Conservation (phyloP, 805 yeast genomes). For the Hanseniaspora valbyensis region DNA sequence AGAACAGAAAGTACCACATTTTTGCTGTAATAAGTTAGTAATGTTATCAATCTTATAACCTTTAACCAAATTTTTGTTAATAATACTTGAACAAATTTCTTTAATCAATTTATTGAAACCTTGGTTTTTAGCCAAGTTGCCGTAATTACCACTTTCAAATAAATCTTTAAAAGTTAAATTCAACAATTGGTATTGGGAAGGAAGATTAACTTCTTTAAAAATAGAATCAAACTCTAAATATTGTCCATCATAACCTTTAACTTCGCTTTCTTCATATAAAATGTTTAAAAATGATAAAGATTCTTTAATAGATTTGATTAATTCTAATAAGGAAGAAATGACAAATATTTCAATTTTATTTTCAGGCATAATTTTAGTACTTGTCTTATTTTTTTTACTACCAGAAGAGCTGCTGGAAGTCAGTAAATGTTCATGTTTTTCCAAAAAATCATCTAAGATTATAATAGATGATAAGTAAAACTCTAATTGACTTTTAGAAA, state of each 20-base stretch:
- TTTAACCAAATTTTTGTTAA: conserved; percentile 73
- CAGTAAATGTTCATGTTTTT: conserved; percentile 42
- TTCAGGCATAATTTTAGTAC: conserved; percentile 5
- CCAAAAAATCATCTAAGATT: conserved; percentile 58
- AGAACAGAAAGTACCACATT: conserved; percentile 91
- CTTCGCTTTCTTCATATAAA: conserved; percentile 57
- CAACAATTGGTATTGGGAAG: conserved; percentile 58
- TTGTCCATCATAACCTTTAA: conserved; percentile 29
- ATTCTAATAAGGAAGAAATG: conserved; percentile 60
- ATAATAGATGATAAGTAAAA: conserved; percentile 60
- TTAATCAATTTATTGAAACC: conserved; percentile 43
- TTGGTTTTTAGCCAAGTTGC: conserved; percentile 26
- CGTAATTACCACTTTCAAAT: conserved; percentile 46
- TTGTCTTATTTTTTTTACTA: neutral
- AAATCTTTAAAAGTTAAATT: conserved; percentile 62
- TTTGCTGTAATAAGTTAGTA: conserved; percentile 76
- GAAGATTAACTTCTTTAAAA: conserved; percentile 54
- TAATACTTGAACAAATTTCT: conserved; percentile 78
- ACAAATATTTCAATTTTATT: conserved; percentile 87
- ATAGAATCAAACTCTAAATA: conserved; percentile 47
- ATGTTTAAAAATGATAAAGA: conserved; percentile 81
- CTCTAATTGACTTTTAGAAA: conserved; percentile 41
- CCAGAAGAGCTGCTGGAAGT: conserved; percentile 26
- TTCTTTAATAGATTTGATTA: conserved; percentile 71
- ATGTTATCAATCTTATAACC: conserved; percentile 91